A percentile compares a stretch with the other conserved stretches of the same genome.
Evolutionary conservation across 2,329 filamentous ascomycete genomes (phyloP).

Genomic region (Colletotrichum cordylinicola): DNA sequence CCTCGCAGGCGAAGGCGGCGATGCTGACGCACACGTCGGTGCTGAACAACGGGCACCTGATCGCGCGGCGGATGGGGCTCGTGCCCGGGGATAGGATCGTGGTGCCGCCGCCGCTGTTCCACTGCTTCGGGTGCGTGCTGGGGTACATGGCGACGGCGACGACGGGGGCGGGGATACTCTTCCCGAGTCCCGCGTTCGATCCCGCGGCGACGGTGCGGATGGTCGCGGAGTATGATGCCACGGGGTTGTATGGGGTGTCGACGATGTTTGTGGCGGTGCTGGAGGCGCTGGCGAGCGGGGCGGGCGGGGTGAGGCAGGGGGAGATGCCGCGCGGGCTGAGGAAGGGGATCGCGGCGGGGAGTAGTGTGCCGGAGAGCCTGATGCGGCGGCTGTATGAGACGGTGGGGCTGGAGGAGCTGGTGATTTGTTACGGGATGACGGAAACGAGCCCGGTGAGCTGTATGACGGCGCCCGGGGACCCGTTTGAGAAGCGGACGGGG

Average conservation of each 20-base stretch:
- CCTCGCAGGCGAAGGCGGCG: constrained; percentile 87
- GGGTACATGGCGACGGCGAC: constrained; percentile 98
- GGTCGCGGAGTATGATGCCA: constrained; percentile 58
- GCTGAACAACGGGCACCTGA: constrained; percentile 88
- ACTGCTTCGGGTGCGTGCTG: constrained; percentile 89
- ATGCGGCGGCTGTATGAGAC: constrained; percentile 77
- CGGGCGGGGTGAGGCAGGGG: constrained; percentile 27
- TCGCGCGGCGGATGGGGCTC: constrained; percentile 85
- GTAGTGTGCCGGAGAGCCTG: constrained; percentile 80
- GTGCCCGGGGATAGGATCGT: constrained; percentile 77
- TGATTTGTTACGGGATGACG: constrained; percentile 97
- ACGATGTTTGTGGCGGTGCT: constrained; percentile 95
- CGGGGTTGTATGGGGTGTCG: constrained; percentile 83
- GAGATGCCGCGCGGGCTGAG: constrained; percentile 54
- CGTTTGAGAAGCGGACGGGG: constrained; percentile 73
- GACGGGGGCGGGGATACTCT: constrained; percentile 77
- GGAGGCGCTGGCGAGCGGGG: constrained; percentile 67
- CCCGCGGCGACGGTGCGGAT: constrained; percentile 71
- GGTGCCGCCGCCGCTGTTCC: constrained; percentile 85
- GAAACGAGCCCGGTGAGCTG: constrained; percentile 81
- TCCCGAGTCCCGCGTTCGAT: constrained; percentile 88
- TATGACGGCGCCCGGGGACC: constrained; percentile 84
- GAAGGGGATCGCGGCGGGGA: constrained; percentile 93
- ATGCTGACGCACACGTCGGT: constrained; percentile 87
- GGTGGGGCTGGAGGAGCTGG: constrained; percentile 81